Evolutionary conservation across 768 basidiomycete genomes (phyloP).

Genomic region (Tephrocybe sp.): DNA sequence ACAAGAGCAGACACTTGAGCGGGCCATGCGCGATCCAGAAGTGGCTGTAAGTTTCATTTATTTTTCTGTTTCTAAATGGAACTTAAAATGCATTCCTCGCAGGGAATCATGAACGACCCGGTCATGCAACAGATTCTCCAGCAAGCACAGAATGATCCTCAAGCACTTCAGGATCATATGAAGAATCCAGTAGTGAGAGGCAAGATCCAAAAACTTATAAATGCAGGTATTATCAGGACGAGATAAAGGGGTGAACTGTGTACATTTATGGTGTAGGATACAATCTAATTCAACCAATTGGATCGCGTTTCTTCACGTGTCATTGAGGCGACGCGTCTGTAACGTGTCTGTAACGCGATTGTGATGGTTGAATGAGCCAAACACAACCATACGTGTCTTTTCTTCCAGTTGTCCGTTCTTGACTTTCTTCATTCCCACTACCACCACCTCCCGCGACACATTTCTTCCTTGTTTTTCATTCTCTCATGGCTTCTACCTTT

Average conservation of each 20-base stretch:
- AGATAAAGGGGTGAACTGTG: slow-evolving; percentile 37
- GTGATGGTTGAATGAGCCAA: slow-evolving; percentile 26
- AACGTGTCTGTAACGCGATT: not conserved
- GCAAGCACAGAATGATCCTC: slow-evolving; percentile 88
- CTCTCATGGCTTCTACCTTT: slow-evolving; percentile 27
- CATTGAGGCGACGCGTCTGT: not conserved
- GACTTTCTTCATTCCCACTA: slow-evolving; percentile 2
- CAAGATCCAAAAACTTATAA: slow-evolving; percentile 88
- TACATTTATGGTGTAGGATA: slow-evolving; percentile 12
- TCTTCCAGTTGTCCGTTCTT: not conserved
- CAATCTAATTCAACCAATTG: slow-evolving; percentile 3
- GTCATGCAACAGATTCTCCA: slow-evolving; percentile 94
- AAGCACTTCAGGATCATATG: slow-evolving; percentile 92
- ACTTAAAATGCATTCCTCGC: slow-evolving; percentile 3
- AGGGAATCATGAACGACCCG: slow-evolving; percentile 87
- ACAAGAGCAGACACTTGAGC: slow-evolving; percentile 88
- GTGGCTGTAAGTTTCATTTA: slow-evolving; percentile 61
- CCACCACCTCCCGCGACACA: slow-evolving; percentile 1
- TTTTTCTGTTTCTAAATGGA: slow-evolving; percentile 7
- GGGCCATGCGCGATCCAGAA: slow-evolving; percentile 98
- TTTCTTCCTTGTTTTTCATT: slow-evolving; percentile 8
- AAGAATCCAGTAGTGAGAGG: slow-evolving; percentile 79
- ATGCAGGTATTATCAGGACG: slow-evolving; percentile 92
- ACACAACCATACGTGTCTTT: slow-evolving; percentile 30
- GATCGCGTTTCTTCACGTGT: not conserved